Percentiles rank a stretch among this genome's conserved stretches.
phyloP scores from a whole-genome alignment of 176 grass and related monocot genomes.

The Hyparrhenia diplandra region DNA sequence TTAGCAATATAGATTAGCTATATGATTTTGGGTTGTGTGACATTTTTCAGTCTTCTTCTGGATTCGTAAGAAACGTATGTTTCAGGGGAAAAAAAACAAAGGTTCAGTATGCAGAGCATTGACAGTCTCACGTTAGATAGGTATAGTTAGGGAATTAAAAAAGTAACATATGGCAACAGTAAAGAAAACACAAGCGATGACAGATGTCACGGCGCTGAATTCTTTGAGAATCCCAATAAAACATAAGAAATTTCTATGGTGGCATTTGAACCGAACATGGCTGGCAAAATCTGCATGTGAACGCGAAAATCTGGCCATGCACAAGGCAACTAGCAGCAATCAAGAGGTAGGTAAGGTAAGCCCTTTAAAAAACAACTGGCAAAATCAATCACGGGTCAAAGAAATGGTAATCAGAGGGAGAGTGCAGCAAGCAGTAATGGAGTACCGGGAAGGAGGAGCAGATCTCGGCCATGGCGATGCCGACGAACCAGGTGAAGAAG shows the following conservation, averaged over 20 bases:
- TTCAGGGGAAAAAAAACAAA: not conserved
- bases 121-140: not conserved
- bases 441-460: conserved; percentile 97
- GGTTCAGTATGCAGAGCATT: not conserved
- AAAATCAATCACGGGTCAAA: not conserved
- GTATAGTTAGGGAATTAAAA: too few relatives aligned
- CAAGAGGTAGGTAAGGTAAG: not conserved
- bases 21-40: not conserved
- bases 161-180: not conserved
- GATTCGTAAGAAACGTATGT: not conserved
- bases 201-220: not conserved
- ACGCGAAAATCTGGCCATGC: not conserved
- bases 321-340: not conserved
- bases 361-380: not conserved
- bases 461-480: conserved; percentile 99
- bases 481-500: conserved; percentile 99
- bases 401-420: not conserved
- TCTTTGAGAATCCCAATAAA: not conserved
- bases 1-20: not conserved
- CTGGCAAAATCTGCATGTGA: not conserved
- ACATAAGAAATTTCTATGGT: not conserved
- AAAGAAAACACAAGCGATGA: not conserved
- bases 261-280: not conserved
- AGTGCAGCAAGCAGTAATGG: fast-evolving
- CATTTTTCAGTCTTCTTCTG: not conserved